Evolutionary conservation across 257 asterid species (phyloP), one percentile per base, ranked within the genome.

Genomic region (Petrea volubilis): DNA sequence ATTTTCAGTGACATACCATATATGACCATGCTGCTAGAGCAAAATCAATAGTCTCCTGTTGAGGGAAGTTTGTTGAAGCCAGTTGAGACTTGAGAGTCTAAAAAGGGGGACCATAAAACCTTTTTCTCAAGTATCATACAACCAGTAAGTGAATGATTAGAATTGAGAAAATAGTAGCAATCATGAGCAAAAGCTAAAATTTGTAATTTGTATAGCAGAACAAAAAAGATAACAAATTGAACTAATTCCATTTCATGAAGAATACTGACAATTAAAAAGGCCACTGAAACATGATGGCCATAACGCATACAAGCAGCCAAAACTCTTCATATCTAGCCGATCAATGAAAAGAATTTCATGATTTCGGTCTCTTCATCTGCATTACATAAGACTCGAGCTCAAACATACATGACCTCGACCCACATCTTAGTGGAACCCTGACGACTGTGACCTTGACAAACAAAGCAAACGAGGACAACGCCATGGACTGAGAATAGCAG

Each of bases 321-420:
- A 59, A 67, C 41, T 69, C 41, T 27, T 28, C 68, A 64, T 40
- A 68, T 77, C 67, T 65, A 70, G 65, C 74, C 67, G 74, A 81
- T 47, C 74, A 72, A 77, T 68, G 81, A 77, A 78, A 80, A 80
- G 61, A 64, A 80, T 77, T 73, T 79, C 87, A 75, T 79, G 40
- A 31, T 67, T 67, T 68, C 60, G 72, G 83, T 66, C 70, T 29
- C 58, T 63, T 66, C 72, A 70, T 50, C 72, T 38, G 52, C 80
- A 70, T 64, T 67, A 69, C 70, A 74, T 62, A 78, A 68, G 65
- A 80, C 79, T 70, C 65, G 11, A 77, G 36, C 79, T 70, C 65
- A 7, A 77, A 29, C 72, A 67, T 58, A 73, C 78, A 43, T 14
- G 72, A 56, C 62, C 66, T 21, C 53, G 31, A 27, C 50, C 76